Base-by-base conservation (phyloP, 352 stramenopile species). In the Pythium coloratum region DNA sequence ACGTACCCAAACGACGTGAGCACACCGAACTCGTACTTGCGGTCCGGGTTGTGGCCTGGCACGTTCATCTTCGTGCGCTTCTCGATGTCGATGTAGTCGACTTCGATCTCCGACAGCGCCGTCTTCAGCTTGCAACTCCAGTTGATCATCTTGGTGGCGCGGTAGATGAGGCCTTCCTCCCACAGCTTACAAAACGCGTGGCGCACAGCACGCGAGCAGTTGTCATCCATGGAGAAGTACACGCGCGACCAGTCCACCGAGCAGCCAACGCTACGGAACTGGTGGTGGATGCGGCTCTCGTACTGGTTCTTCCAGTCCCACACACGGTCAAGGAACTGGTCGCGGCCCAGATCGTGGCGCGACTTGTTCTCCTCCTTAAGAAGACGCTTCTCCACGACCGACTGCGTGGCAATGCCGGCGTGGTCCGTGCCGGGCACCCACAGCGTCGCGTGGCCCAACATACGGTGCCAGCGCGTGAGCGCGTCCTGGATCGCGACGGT, bases 191-290 rank as follows among this genome's bases (percentile, higher is more conserved):
- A 97, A 77, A 99, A 99, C 16, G 97, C 95, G 75, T 99, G 96
- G 64, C 96, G 89, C 38, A 99, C 98, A 7, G 97, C 97, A 54
- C 88, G 92, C 68, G 87, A 98, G 66, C 98, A 97, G 67, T 98
- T 99, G 32, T 98, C 92, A 76, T 99, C 97, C 97, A 99, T 99
- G 28, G 98, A 99, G 65, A 99, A 99, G 64, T 98, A 97, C 70
- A 98, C 89, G 46, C 97, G 84, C 59, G 87, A 88, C 97, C 97
- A 99, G 86, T 99, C 98, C 14, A 99, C 96, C 30, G 81, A 97
- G 66, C 86, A 97, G 40, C 97, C 98, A 18, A 99, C 88, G 68
- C 83, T 90, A 65, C 82, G 84, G 69, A 95, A 93, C 67, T 94
- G 88, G 76, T 91, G 84, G 66, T 93, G 85, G 73, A 95, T 96